Evolutionary conservation across 2,329 filamentous ascomycete species (phyloP).

Genomic region (Fonsecaea multimorphosa): DNA sequence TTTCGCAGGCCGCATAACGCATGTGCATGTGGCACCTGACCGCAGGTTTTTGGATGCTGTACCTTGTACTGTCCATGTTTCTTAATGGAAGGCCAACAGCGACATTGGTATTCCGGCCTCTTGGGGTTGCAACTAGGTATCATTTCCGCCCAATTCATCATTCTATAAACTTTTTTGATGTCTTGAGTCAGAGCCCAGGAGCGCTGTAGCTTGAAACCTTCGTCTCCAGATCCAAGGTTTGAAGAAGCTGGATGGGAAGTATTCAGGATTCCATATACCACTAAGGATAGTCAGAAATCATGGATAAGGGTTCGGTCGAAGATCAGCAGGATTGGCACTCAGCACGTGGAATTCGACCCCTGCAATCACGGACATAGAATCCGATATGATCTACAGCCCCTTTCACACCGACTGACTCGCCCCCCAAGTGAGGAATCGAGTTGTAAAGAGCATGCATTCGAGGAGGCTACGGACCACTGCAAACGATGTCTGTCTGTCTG

Average conservation of each 20-base stretch:
- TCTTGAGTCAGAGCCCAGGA: not conserved
- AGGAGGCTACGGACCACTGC: too few species aligned
- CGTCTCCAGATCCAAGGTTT: not conserved
- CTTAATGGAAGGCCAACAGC: not conserved
- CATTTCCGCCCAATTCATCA: not conserved
- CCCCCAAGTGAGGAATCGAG: not conserved
- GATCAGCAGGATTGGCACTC: not conserved
- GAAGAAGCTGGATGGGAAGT: not conserved
- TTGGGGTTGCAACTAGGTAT: not conserved
- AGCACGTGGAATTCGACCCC: not conserved
- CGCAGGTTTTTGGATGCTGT: not conserved
- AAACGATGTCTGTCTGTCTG: too few species aligned
- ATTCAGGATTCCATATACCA: not conserved
- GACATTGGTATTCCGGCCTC: not conserved
- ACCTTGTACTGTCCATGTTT: too few species aligned
- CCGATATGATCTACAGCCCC: not conserved
- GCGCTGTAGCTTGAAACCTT: not conserved
- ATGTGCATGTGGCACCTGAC: not conserved
- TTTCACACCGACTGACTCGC: not conserved
- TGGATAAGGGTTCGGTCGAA: not conserved
- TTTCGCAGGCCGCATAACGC: not conserved
- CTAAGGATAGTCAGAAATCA: too few species aligned
- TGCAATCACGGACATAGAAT: not conserved
- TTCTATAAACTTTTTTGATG: not conserved
- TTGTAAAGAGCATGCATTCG: not conserved